Base-by-base conservation (phyloP, 345 rosid genomes). In the Gossypium sturtianum region DNA sequence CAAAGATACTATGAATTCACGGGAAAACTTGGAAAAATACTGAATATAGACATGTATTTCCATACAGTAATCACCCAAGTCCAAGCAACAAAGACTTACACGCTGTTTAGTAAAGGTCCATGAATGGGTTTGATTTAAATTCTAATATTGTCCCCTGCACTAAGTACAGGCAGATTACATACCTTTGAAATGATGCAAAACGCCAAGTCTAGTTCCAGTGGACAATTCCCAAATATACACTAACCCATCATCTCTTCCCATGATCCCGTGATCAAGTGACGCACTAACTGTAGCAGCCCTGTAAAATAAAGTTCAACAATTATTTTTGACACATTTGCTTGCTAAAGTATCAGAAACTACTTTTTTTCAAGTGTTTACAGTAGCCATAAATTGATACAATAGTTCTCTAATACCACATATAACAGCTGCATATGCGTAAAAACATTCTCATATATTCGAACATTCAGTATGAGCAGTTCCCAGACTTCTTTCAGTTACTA, bases 151-250 rank as follows among this genome's bases (percentile, higher is more conserved):
- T 59, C 60, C 25, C 25, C 20, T 9, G 12, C 12, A 56, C 4
- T 3, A 56, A 20, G 61, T 20, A 9, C 7, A 57, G 27, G 12
- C 19, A 4, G 19, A 61, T 61, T 27, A 61, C 45, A 27, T 60
- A 60, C 99, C 99, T 86, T 88, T 80, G 79, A 91, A 89, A 80
- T 86, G 84, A 82, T 90, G 91, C 75, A 86, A 85, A 52, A 73
- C 81, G 8, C 91, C 91, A 44, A 93, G 85, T 80, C 77, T 90
- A 29, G 56, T 71, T 70, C 98, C 98, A 1, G 88, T 87, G 41
- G 85, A 80, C 78, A 91, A 71, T 67, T 93, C 94, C 98, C 96
- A 93, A 77, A 82, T 12, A 73, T 85, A 91, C 73, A 93, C 87
- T 16, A 79, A 74, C 59, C 98, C 98, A 52, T 91, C 95, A 27